phyloP scores from a whole-genome alignment of 192 early-diverging fungal genomes.

The Coemansia sp. region DNA sequence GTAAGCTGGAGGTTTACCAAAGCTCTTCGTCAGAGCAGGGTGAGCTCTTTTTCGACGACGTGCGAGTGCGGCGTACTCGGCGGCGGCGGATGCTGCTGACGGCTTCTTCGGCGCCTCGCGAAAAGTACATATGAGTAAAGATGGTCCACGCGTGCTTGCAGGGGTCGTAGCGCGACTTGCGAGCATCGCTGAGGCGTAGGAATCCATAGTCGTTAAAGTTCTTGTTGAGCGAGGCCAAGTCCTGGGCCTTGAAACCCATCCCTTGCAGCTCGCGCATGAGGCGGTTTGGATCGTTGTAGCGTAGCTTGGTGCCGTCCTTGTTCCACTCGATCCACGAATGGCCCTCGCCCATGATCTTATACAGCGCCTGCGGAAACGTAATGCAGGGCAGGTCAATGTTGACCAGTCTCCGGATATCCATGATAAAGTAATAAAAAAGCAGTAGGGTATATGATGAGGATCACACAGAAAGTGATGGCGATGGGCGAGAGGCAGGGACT shows the following conservation, averaged over 20 bases:
- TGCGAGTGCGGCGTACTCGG: slow-evolving; percentile 39
- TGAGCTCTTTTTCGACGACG: slow-evolving; percentile 33
- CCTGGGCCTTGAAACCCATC: slow-evolving; percentile 54
- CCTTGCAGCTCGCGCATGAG: slow-evolving; percentile 55
- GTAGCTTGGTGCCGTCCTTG: slow-evolving; percentile 43
- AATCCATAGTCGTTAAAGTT: slow-evolving; percentile 55
- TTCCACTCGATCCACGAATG: slow-evolving; percentile 54
- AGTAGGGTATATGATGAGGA: background rate
- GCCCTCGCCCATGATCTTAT: slow-evolving; percentile 42
- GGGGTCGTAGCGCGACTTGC: slow-evolving; percentile 53
- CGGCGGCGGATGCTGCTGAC: slow-evolving; percentile 42
- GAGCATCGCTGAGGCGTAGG: slow-evolving; percentile 52
- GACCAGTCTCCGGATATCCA: slow-evolving; percentile 53
- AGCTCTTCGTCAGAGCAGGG: slow-evolving; percentile 34
- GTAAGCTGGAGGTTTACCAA: slow-evolving; percentile 25
- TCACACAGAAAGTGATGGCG: slow-evolving; percentile 3
- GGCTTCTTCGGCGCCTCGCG: slow-evolving; percentile 24
- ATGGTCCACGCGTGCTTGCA: slow-evolving; percentile 41
- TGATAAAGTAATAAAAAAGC: slow-evolving; percentile 9
- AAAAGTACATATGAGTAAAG: slow-evolving; percentile 40
- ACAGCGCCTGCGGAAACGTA: slow-evolving; percentile 53
- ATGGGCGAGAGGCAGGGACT: slow-evolving; percentile 3
- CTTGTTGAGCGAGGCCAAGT: slow-evolving; percentile 54
- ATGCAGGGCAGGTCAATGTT: slow-evolving; percentile 41
- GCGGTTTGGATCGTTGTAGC: slow-evolving; percentile 52